Evolutionary conservation across 2,329 filamentous ascomycete species (phyloP).

Genomic region (Fusarium sp.): DNA sequence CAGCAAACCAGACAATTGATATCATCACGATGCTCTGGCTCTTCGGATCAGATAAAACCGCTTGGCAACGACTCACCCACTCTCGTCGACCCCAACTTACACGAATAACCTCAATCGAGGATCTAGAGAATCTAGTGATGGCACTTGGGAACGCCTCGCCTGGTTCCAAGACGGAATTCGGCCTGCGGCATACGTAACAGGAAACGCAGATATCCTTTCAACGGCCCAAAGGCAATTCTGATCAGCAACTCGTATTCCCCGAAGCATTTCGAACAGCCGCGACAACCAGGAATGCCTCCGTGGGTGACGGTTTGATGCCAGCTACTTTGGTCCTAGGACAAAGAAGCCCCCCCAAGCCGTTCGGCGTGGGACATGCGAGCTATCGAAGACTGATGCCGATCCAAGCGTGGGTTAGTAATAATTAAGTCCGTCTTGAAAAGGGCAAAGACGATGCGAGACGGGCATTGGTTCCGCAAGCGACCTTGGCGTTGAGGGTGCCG

Average conservation of each 20-base stretch:
- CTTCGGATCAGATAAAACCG: slow-evolving; percentile 2
- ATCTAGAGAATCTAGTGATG: slow-evolving; percentile 4
- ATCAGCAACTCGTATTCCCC: slow-evolving; percentile 15
- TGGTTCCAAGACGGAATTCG: slow-evolving; percentile 1
- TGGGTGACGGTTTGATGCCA: neutral
- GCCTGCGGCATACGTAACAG: slow-evolving; percentile 3
- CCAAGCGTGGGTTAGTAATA: slow-evolving; percentile 15
- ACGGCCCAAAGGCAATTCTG: slow-evolving; percentile 17
- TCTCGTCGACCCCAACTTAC: neutral
- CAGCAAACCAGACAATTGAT: neutral
- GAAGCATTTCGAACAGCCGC: slow-evolving; percentile 18
- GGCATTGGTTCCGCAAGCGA: slow-evolving; percentile 36
- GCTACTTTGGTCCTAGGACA: neutral
- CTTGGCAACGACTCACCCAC: neutral
- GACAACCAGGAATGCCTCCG: neutral
- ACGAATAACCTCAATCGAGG: slow-evolving; percentile 2
- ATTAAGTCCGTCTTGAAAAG: slow-evolving; percentile 3
- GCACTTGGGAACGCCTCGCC: neutral
- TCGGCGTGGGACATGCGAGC: neutral
- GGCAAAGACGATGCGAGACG: slow-evolving; percentile 2
- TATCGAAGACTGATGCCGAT: slow-evolving; percentile 12
- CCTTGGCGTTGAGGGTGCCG: slow-evolving; percentile 28
- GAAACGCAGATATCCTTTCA: neutral
- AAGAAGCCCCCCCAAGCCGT: neutral
- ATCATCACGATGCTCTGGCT: neutral